Evolutionary conservation across 768 basidiomycete genomes (phyloP).

Genomic region (Mycena latifolia): DNA sequence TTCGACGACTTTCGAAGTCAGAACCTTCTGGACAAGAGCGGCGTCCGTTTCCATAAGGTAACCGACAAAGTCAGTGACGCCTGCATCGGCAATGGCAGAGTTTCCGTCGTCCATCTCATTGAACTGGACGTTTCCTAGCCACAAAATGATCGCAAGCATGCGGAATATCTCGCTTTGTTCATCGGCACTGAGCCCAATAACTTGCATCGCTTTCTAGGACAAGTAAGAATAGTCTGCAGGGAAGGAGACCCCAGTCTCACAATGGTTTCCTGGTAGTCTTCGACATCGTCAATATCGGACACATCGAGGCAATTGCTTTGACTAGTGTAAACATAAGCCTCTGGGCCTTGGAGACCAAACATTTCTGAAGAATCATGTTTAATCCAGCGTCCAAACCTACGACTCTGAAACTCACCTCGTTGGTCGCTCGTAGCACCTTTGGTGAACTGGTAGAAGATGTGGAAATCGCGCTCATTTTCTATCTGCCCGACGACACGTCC

Average conservation of each 20-base stretch:
- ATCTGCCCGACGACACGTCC: conserved; percentile 97
- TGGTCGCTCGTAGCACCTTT: conserved; percentile 93
- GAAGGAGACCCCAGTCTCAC: conserved; percentile 57
- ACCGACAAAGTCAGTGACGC: conserved; percentile 94
- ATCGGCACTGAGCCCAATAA: conserved; percentile 85
- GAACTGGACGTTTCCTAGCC: conserved; percentile 97
- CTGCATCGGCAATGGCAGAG: conserved; percentile 80
- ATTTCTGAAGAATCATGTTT: conserved; percentile 68
- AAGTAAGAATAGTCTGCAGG: conserved; percentile 11
- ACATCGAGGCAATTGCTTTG: conserved; percentile 94
- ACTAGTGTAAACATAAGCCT: conserved; percentile 94
- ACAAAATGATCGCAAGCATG: conserved; percentile 91
- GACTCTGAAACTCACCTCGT: conserved; percentile 68
- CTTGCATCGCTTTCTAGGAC: conserved; percentile 88
- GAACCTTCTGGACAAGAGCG: conserved; percentile 84
- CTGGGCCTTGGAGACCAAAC: conserved; percentile 96
- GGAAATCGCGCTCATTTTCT: conserved; percentile 96
- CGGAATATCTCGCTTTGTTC: conserved; percentile 96
- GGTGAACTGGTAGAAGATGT: conserved; percentile 99
- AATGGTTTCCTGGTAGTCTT: conserved; percentile 91
- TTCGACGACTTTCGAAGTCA: conserved; percentile 90
- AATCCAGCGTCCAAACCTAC: not conserved
- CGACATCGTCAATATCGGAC: conserved; percentile 87
- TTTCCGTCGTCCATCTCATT: conserved; percentile 92
- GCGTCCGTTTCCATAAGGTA: conserved; percentile 94